Evolutionary conservation across 2,329 filamentous ascomycete genomes (phyloP).

Genomic region (Tolypocladium ovalisporum): DNA sequence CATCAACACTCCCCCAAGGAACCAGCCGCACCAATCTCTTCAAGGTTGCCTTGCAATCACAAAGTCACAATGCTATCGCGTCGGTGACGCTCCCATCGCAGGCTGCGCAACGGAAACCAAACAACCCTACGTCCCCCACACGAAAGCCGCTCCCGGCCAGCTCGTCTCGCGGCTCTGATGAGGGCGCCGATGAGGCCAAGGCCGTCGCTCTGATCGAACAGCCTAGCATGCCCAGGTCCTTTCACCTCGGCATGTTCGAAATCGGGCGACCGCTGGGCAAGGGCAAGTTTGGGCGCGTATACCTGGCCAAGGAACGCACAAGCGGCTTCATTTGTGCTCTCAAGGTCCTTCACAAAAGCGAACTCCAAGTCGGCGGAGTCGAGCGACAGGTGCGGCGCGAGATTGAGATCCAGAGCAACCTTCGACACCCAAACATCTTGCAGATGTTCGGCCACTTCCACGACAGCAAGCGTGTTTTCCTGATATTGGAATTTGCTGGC

Average conservation of each 20-base stretch:
- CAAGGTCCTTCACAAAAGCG: constrained; percentile 61
- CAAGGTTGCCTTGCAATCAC: constrained; percentile 74
- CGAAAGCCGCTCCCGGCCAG: constrained; percentile 37
- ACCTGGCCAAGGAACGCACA: constrained; percentile 55
- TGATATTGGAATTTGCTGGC: constrained; percentile 60
- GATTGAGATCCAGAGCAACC: constrained; percentile 63
- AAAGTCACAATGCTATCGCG: constrained; percentile 55
- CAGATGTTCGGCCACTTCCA: constrained; percentile 61
- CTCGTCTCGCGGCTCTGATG: constrained; percentile 31
- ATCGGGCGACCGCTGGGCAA: constrained; percentile 64
- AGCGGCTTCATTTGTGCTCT: constrained; percentile 61
- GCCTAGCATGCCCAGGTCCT: constrained; percentile 48
- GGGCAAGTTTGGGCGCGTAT: constrained; percentile 64
- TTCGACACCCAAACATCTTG: constrained; percentile 55
- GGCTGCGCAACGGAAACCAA: constrained; percentile 44
- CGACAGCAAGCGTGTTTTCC: constrained; percentile 59
- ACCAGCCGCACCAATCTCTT: constrained; percentile 68
- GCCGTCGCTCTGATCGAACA: constrained; percentile 45
- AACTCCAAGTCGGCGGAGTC: constrained; percentile 54
- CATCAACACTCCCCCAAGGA: constrained; percentile 35
- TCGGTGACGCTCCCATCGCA: constrained; percentile 60
- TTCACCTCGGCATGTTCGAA: constrained; percentile 75
- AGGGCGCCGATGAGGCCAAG: constrained; percentile 39
- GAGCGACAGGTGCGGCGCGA: constrained; percentile 63
- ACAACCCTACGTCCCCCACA: constrained; percentile 36